Percentiles rank a stretch among this genome's conserved stretches.
Conservation (phyloP, 2,329 filamentous ascomycete species). For the Teratosphaeria zuluensis region DNA sequence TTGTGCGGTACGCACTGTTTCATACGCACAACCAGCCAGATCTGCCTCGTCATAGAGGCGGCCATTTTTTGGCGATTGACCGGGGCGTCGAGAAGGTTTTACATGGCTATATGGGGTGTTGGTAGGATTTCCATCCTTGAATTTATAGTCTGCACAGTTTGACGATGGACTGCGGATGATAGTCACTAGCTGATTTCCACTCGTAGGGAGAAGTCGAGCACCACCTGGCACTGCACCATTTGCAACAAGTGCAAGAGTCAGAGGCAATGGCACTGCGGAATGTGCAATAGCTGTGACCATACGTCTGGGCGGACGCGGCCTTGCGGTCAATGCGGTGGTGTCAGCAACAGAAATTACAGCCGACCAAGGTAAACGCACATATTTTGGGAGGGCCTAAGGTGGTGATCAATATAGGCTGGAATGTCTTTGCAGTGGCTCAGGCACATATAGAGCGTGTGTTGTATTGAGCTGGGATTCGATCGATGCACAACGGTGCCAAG, state of each 20-base stretch:
- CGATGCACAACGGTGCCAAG: too few species aligned
- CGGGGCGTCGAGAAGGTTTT: background rate
- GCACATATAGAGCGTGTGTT: too few species aligned
- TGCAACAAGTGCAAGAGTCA: background rate
- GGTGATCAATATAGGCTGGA: too few species aligned
- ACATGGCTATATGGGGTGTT: background rate
- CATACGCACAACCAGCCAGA: background rate
- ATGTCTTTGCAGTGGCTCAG: too few species aligned
- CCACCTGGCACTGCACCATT: background rate
- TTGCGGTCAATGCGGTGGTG: background rate
- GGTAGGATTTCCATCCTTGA: background rate
- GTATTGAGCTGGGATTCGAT: too few species aligned
- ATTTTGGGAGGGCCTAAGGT: too few species aligned
- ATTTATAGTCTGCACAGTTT: too few species aligned
- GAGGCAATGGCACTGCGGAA: background rate
- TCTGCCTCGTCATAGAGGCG: background rate
- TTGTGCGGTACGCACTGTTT: background rate
- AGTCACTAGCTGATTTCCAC: background rate
- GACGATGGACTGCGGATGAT: too few species aligned
- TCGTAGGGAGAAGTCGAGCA: background rate
- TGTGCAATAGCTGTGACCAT: background rate
- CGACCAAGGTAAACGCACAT: background rate
- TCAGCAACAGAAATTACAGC: background rate
- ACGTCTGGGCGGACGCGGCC: background rate
- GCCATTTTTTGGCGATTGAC: background rate